phyloP scores from a whole-genome alignment of 169 alveolate genomes.

The Plasmodium chabaudi region DNA sequence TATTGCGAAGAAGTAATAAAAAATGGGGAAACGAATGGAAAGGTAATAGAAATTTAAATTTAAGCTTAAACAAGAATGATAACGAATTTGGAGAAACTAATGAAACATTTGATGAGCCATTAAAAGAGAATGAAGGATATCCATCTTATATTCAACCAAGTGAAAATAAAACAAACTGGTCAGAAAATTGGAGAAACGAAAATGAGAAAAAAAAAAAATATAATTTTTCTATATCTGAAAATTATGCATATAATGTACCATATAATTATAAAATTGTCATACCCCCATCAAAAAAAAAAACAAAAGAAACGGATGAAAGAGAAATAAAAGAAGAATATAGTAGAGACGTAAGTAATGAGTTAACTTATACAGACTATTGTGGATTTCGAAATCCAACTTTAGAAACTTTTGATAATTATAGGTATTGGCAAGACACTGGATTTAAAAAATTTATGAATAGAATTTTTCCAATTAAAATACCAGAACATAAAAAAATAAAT shows the following conservation, averaged over 20 bases:
- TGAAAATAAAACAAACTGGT: slow-evolving; percentile 36
- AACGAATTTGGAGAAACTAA: slow-evolving; percentile 1
- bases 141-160: slow-evolving; percentile 72
- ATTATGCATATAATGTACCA: slow-evolving; percentile 74
- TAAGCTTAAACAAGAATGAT: background rate
- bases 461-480: slow-evolving; percentile 88
- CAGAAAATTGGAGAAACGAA: slow-evolving; percentile 23
- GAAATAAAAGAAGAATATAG: slow-evolving; percentile 80
- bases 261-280: slow-evolving; percentile 60
- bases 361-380: slow-evolving; percentile 81
- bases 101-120: slow-evolving; percentile 39
- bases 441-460: slow-evolving; percentile 87
- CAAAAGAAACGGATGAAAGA: background rate
- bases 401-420: slow-evolving; percentile 85
- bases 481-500: slow-evolving; percentile 83
- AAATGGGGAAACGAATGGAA: background rate
- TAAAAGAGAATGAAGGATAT: slow-evolving; percentile 17
- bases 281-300: slow-evolving; percentile 38
- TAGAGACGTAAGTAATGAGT: slow-evolving; percentile 73
- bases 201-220: slow-evolving; percentile 9
- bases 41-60: background rate
- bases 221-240: slow-evolving; percentile 21
- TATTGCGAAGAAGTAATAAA: background rate
- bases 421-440: slow-evolving; percentile 91
- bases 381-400: slow-evolving; percentile 89